A percentile compares a stretch with the other conserved stretches of the same genome.
These are phyloP conservation scores for Orbilia javanica DNA, from an alignment of 2,329 filamentous ascomycete genomes.

Conservation along the genomic window DNA sequence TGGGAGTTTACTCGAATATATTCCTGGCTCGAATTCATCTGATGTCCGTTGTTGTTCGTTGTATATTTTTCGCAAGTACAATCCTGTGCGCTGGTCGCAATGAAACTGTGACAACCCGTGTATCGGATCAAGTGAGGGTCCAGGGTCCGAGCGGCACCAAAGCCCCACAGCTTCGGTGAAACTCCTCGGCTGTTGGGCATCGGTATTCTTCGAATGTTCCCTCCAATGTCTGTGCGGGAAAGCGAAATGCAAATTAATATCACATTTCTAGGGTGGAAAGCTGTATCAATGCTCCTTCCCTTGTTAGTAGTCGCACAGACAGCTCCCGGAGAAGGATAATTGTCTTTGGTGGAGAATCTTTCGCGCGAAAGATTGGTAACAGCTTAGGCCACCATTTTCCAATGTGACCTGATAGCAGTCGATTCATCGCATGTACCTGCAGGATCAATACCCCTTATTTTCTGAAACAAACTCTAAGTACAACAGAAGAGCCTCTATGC, in stretches of 20 bases:
- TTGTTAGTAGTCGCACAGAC: conserved; percentile 26
- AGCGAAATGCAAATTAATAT: conserved; percentile 28
- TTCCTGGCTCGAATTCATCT: conserved; percentile 31
- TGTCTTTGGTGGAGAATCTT: conserved; percentile 26
- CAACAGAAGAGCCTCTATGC: conserved; percentile 18
- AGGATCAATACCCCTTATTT: conserved; percentile 21
- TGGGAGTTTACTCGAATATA: conserved; percentile 26
- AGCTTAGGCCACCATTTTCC: conserved; percentile 31
- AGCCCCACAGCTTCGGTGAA: conserved; percentile 48
- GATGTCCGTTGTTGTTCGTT: conserved; percentile 23
- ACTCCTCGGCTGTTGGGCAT: conserved; percentile 39
- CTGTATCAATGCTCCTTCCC: conserved; percentile 35
- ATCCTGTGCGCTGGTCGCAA: background rate
- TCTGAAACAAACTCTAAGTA: conserved; percentile 49
- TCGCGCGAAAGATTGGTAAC: background rate
- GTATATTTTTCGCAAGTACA: conserved; percentile 7
- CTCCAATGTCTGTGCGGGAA: conserved; percentile 40
- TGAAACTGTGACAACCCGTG: conserved; percentile 51
- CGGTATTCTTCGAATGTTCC: conserved; percentile 48
- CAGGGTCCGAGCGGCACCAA: conserved; percentile 46
- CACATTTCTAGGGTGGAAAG: conserved; percentile 28
- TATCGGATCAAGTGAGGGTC: conserved; percentile 47
- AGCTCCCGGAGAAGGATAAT: conserved; percentile 1
- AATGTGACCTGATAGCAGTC: conserved; percentile 23
- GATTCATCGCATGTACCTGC: conserved; percentile 32